Percentiles rank a stretch among this genome's conserved stretches.
Conservation (phyloP, 140 eudicot genomes). For the Anethum foeniculum region DNA sequence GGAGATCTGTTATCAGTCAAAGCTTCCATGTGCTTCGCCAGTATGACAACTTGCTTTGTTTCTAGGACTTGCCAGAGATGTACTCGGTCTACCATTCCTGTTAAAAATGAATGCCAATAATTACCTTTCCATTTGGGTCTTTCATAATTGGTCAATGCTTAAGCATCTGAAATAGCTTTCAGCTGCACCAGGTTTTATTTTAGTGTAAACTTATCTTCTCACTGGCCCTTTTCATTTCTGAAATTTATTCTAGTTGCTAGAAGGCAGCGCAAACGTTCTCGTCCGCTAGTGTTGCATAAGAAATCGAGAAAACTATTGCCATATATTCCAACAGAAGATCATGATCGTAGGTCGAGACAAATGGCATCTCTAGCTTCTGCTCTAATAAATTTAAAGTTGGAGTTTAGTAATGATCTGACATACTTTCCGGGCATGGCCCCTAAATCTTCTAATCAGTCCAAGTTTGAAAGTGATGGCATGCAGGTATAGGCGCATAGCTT, state of each 20-base stretch:
- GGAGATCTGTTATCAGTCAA: neutral
- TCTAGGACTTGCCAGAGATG: neutral
- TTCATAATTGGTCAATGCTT: neutral
- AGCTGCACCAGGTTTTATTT: too few species aligned
- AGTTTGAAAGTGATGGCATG: conserved; percentile 76
- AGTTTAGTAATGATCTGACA: conserved; percentile 67
- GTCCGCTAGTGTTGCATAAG: conserved; percentile 49
- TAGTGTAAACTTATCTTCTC: neutral
- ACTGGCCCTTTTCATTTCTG: neutral
- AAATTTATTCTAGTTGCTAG: conserved; percentile 41
- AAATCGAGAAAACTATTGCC: conserved; percentile 58
- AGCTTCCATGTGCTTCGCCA: neutral
- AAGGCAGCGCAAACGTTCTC: conserved; percentile 58
- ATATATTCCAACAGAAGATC: conserved; percentile 54
- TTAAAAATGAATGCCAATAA: neutral
- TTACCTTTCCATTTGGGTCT: neutral
- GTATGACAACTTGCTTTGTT: neutral
- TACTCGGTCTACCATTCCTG: neutral
- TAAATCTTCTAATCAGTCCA: conserved; percentile 59
- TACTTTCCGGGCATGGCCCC: conserved; percentile 66
- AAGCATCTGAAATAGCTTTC: neutral
- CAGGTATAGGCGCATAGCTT: conserved; percentile 55
- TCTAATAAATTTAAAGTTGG: conserved; percentile 50
- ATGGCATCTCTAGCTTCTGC: conserved; percentile 81
- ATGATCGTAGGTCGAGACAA: conserved; percentile 46